A percentile compares a stretch with the other conserved stretches of the same genome.
Conservation (phyloP, 2,329 filamentous ascomycete species). For the Cladosporium velox region DNA sequence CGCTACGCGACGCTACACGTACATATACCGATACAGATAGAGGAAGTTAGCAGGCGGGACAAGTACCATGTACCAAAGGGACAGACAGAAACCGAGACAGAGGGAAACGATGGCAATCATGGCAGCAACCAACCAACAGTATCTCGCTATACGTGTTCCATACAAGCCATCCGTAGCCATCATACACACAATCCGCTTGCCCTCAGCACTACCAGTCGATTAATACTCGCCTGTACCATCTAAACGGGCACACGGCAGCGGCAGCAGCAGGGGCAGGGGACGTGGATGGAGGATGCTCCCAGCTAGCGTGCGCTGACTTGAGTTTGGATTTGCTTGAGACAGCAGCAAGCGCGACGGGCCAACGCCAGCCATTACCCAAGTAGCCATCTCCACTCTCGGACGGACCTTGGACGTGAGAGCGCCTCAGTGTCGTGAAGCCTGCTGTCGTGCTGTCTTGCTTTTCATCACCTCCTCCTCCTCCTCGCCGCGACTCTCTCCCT, state of each 20-base stretch:
- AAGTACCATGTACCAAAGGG: background rate
- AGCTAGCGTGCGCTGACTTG: slow-evolving; percentile 12
- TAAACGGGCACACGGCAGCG: slow-evolving; percentile 12
- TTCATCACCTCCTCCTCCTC: slow-evolving; percentile 10
- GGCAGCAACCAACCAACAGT: background rate
- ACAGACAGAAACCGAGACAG: background rate
- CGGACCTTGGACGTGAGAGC: background rate
- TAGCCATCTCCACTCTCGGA: slow-evolving; percentile 17
- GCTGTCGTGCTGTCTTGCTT: slow-evolving; percentile 19
- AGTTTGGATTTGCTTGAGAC: slow-evolving; percentile 10
- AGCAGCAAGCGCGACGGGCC: background rate
- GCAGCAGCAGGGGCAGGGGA: slow-evolving; percentile 17
- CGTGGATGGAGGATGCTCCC: slow-evolving; percentile 3
- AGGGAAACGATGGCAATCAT: background rate
- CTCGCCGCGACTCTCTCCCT: slow-evolving; percentile 10
- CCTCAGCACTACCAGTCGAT: background rate
- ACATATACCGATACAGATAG: background rate
- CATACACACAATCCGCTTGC: too few relatives aligned
- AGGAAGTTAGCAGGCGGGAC: background rate
- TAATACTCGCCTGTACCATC: background rate
- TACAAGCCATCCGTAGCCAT: background rate
- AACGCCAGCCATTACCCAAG: slow-evolving; percentile 18
- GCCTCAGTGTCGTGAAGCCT: slow-evolving; percentile 15
- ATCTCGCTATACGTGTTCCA: background rate
- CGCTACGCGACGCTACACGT: background rate